phyloP scores from a whole-genome alignment of 148 eudicot species.

The Spergularia bocconei region DNA sequence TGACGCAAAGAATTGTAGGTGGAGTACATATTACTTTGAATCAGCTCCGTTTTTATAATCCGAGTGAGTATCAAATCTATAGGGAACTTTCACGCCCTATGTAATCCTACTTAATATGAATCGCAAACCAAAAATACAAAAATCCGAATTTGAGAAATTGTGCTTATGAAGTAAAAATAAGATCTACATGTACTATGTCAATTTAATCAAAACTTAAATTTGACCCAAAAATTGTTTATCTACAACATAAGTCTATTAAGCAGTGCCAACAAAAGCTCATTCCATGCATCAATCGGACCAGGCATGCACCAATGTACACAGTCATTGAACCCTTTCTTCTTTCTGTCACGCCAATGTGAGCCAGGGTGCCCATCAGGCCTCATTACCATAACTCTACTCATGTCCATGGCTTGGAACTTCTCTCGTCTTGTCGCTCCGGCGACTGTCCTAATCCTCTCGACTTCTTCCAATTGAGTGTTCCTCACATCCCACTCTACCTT shows the following conservation, averaged over 20 bases:
- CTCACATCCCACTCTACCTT: conserved; percentile 36
- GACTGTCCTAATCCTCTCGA: conserved; percentile 29
- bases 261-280: conserved; percentile 42
- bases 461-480: conserved; percentile 42
- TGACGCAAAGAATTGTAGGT: too few species aligned
- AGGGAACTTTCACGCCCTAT: too few species aligned
- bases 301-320: conserved; percentile 76
- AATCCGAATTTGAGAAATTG: too few species aligned
- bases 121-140: too few species aligned
- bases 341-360: conserved; percentile 38
- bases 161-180: too few species aligned
- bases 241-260: conserved; percentile 1
- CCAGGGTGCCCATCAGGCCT: conserved; percentile 73
- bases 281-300: conserved; percentile 58
- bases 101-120: too few species aligned
- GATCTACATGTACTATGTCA: too few species aligned
- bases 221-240: neutral
- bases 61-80: too few species aligned
- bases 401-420: conserved; percentile 39
- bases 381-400: conserved; percentile 40
- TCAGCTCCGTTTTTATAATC: too few species aligned
- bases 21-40: too few species aligned
- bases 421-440: conserved; percentile 4
- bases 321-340: conserved; percentile 38
- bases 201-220: too few species aligned